Percentiles rank a stretch among this genome's conserved stretches.
Conservation (phyloP, 2,329 filamentous ascomycete genomes). For the Orbilia brochopaga region DNA sequence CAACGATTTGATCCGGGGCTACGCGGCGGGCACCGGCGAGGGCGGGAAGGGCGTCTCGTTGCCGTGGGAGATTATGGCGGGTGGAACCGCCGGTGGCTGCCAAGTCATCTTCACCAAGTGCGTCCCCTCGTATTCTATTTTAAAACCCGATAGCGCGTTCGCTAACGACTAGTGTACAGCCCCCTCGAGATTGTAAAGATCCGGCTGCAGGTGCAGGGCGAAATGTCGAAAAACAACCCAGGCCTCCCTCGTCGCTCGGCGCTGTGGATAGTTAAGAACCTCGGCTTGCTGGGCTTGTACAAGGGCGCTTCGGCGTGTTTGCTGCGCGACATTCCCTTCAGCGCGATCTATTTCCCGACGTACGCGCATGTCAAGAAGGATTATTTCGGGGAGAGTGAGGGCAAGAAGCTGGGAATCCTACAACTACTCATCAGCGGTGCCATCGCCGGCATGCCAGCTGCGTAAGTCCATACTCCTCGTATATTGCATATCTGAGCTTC, state of each 20-base stretch:
- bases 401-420: conserved; percentile 84
- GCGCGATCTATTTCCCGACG: conserved; percentile 96
- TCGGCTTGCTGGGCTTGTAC: conserved; percentile 92
- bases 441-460: conserved; percentile 88
- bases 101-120: conserved; percentile 74
- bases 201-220: conserved; percentile 93
- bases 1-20: conserved; percentile 85
- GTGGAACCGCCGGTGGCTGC: conserved; percentile 87
- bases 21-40: conserved; percentile 67
- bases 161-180: conserved; percentile 65
- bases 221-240: conserved; percentile 85
- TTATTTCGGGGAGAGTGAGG: conserved; percentile 80
- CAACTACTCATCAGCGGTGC: conserved; percentile 94
- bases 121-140: conserved; percentile 59
- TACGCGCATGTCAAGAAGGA: conserved; percentile 95
- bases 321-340: conserved; percentile 95
- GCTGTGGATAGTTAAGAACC: conserved; percentile 95
- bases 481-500: conserved; percentile 1
- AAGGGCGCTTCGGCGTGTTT: conserved; percentile 95
- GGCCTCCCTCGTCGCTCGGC: conserved; percentile 81
- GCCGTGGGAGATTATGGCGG: conserved; percentile 78
- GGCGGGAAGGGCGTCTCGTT: conserved; percentile 65
- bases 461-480: conserved; percentile 56
- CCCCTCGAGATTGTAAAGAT: conserved; percentile 99
- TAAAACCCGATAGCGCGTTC: conserved; percentile 18